These are phyloP conservation scores for Fusarium continuum DNA, from an alignment of 2,329 filamentous ascomycete genomes.

Conservation along the genomic window DNA sequence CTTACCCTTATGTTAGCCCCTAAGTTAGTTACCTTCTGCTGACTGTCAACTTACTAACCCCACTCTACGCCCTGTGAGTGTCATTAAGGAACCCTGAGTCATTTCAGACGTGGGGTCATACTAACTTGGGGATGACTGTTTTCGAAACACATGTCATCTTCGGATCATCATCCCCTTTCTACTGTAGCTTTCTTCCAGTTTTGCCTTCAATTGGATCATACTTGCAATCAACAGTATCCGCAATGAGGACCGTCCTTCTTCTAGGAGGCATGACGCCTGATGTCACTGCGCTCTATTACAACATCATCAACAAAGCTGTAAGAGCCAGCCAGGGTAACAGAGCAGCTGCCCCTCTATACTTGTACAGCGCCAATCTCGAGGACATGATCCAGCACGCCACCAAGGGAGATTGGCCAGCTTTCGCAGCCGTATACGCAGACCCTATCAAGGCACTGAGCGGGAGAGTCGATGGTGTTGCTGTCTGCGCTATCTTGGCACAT, in stretches of 20 bases:
- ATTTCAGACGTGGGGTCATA: too few species aligned
- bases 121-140: too few species aligned
- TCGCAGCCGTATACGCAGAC: neutral
- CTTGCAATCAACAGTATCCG: too few species aligned
- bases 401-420: neutral
- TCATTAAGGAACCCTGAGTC: too few species aligned
- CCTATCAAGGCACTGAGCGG: neutral
- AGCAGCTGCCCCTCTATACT: neutral
- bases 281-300: neutral
- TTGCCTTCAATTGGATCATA: too few species aligned
- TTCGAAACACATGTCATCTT: too few species aligned
- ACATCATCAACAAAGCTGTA: neutral
- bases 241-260: neutral
- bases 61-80: too few species aligned
- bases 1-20: too few species aligned
- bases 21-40: too few species aligned
- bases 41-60: too few species aligned
- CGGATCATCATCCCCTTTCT: too few species aligned
- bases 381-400: constrained; percentile 2
- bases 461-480: neutral
- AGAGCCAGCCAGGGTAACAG: neutral
- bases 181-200: too few species aligned
- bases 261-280: constrained; percentile 6
- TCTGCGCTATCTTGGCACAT: constrained; percentile 4
- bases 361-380: constrained; percentile 7